These are phyloP conservation scores for Lactarius hengduanensis DNA, from an alignment of 768 basidiomycete species.

Conservation along the genomic window DNA sequence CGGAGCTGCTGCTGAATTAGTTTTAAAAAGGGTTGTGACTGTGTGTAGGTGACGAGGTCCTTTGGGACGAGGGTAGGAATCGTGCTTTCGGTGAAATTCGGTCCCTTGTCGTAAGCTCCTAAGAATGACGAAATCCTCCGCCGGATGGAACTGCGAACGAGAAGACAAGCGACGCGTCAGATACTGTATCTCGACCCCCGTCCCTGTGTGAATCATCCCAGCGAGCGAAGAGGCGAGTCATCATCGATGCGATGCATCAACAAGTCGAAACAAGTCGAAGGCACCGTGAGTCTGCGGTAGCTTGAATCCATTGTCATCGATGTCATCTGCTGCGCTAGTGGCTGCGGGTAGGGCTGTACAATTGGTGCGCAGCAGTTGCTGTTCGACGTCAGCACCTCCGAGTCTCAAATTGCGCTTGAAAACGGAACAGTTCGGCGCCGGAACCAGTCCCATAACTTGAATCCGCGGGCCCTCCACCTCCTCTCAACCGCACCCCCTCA, in stretches of 20 bases:
- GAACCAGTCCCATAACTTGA: constrained; percentile 7
- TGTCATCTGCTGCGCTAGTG: neutral
- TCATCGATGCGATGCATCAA: neutral
- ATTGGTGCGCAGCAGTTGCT: constrained; percentile 5
- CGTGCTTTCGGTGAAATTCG: neutral
- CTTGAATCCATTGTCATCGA: neutral
- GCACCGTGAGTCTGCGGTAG: no score
- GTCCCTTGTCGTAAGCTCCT: neutral
- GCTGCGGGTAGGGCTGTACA: neutral
- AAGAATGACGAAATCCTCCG: neutral
- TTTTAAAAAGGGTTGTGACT: neutral
- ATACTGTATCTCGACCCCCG: neutral
- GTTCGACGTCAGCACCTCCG: neutral
- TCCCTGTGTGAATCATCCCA: neutral
- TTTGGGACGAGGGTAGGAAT: neutral
- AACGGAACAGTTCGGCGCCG: neutral
- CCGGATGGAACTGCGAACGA: neutral
- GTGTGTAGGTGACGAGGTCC: neutral
- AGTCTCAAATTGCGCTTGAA: neutral
- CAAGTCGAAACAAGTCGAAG: neutral
- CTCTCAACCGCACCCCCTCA: constrained; percentile 3
- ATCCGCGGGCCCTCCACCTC: constrained; percentile 6
- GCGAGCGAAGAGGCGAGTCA: neutral
- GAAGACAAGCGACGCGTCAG: neutral
- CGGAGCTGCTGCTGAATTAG: neutral